Percentiles rank a stretch among this genome's conserved stretches.
Conservation (phyloP, 805 yeast genomes). For the baker's yeast (Saccharomyces cerevisiae) region DNA sequence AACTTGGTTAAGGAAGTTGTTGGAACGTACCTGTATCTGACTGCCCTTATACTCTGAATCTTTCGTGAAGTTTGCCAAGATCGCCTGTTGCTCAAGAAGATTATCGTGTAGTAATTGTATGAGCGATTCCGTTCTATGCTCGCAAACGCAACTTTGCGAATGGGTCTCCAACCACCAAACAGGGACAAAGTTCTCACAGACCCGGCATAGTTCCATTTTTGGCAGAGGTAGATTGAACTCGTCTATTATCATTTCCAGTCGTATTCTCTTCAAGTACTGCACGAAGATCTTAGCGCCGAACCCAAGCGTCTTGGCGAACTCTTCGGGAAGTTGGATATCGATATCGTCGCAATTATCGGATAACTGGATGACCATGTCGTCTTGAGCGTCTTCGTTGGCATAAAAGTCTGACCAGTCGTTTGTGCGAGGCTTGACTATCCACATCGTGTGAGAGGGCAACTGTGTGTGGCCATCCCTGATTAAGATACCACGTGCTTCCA, state of each 20-base stretch:
- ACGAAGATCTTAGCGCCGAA: conserved; percentile 83
- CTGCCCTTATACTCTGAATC: conserved; percentile 50
- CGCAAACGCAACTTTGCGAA: conserved; percentile 77
- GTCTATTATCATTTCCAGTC: conserved; percentile 56
- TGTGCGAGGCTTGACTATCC: conserved; percentile 68
- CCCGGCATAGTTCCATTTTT: conserved; percentile 73
- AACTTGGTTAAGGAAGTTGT: conserved; percentile 7
- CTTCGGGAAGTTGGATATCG: conserved; percentile 42
- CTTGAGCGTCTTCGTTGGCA: neutral
- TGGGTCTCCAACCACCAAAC: conserved; percentile 96
- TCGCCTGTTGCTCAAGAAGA: conserved; percentile 58
- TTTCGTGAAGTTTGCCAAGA: conserved; percentile 31
- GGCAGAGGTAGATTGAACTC: conserved; percentile 70
- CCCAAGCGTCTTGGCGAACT: conserved; percentile 68
- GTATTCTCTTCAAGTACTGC: conserved; percentile 56
- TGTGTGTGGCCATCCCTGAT: conserved; percentile 53
- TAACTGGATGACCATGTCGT: neutral
- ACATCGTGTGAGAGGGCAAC: conserved; percentile 75
- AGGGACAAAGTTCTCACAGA: conserved; percentile 86
- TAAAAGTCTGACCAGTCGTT: conserved; percentile 35
- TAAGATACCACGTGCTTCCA: conserved; percentile 91
- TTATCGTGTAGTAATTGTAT: conserved; percentile 69
- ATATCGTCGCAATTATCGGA: conserved; percentile 33
- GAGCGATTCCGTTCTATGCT: conserved; percentile 73
- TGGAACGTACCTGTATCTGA: conserved; percentile 25